These are phyloP conservation scores for Candida frijolesensis DNA, from an alignment of 1,139 yeast species.

Conservation along the genomic window DNA sequence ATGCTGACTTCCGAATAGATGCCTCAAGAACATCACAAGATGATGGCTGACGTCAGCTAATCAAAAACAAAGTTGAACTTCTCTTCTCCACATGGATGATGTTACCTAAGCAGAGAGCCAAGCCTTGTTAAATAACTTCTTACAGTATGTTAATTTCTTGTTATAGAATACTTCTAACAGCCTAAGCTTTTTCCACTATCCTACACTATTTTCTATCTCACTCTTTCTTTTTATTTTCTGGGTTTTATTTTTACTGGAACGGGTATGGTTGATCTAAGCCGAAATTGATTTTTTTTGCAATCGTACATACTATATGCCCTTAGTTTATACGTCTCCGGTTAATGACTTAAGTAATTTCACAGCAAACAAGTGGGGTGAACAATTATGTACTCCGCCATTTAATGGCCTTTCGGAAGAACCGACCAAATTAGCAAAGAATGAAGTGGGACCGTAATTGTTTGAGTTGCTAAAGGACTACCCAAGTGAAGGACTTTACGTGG, in stretches of 20 bases:
- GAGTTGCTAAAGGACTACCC: not conserved
- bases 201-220: not conserved
- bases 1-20: no score
- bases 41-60: no score
- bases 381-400: not conserved
- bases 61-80: no score
- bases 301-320: not conserved
- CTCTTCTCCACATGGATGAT: no score
- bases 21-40: no score
- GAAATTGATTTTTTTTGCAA: not conserved
- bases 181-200: not conserved
- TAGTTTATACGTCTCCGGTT: not conserved
- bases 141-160: no score
- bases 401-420: not conserved
- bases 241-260: conserved; percentile 1
- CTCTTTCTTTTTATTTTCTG: not conserved
- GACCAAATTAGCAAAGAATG: not conserved
- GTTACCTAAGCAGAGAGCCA: no score
- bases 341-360: not conserved
- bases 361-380: not conserved
- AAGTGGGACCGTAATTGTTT: not conserved
- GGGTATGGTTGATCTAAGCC: conserved; percentile 5
- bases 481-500: not conserved
- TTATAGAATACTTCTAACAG: not conserved
- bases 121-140: not conserved